Percentiles rank a stretch among this genome's conserved stretches.
Evolutionary conservation across 1,139 yeast species (phyloP).

Genomic region (Pneumocystis oryctolagi): DNA sequence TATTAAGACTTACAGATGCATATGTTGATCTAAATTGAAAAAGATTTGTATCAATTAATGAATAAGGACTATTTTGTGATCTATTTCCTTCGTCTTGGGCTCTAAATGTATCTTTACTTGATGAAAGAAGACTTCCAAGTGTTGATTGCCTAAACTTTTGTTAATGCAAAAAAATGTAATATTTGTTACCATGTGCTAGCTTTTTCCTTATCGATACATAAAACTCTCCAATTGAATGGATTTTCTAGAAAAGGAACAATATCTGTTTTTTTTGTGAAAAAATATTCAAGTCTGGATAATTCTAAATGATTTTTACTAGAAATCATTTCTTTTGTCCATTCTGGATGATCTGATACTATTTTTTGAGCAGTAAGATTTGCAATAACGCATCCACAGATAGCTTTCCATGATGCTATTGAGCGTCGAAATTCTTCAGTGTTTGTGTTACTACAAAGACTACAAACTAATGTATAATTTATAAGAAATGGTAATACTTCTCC

Average conservation of each 20-base stretch:
- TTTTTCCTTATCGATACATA: not conserved
- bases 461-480: constrained; percentile 10
- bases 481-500: constrained; percentile 8
- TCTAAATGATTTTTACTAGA: constrained; percentile 6
- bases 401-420: constrained; percentile 9
- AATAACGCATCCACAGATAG: constrained; percentile 10
- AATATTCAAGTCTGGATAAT: constrained; percentile 3
- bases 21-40: constrained; percentile 11
- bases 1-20: not conserved
- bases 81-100: constrained; percentile 11
- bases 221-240: constrained; percentile 7
- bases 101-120: constrained; percentile 8
- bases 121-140: constrained; percentile 8
- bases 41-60: constrained; percentile 10
- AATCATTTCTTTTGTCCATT: constrained; percentile 5
- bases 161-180: not conserved
- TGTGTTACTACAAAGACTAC: constrained; percentile 7
- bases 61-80: constrained; percentile 10
- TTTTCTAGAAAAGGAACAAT: constrained; percentile 10
- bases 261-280: constrained; percentile 9
- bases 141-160: constrained; percentile 10
- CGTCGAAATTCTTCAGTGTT: constrained; percentile 8
- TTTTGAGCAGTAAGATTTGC: constrained; percentile 10
- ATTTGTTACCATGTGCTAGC: not conserved
- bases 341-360: constrained; percentile 5